A percentile compares a stretch with the other conserved stretches of the same genome.
Conservation (phyloP, 2,329 filamentous ascomycete genomes). For the Fusarium miscanthi region DNA sequence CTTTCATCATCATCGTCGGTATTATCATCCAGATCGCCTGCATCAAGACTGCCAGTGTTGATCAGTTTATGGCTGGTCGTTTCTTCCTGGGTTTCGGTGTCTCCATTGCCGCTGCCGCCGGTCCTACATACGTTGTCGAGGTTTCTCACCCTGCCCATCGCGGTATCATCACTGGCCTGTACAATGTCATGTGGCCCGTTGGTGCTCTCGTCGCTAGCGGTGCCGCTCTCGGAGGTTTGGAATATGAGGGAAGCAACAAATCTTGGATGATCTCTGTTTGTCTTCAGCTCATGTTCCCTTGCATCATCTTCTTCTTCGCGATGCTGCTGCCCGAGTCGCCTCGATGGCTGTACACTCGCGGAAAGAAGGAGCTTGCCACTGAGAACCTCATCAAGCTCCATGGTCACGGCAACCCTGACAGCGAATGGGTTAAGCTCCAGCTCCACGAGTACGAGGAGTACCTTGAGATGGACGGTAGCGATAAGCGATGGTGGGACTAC, state of each 20-base stretch:
- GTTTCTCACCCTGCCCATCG: constrained; percentile 59
- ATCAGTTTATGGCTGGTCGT: constrained; percentile 65
- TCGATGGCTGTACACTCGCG: constrained; percentile 55
- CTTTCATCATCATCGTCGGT: constrained; percentile 56
- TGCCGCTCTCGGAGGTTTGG: constrained; percentile 55
- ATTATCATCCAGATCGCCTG: constrained; percentile 58
- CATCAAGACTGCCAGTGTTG: constrained; percentile 35
- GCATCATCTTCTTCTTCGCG: constrained; percentile 46
- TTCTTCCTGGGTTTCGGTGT: constrained; percentile 71
- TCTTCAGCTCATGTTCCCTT: constrained; percentile 55
- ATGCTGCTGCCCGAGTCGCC: constrained; percentile 52
- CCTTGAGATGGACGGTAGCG: constrained; percentile 57
- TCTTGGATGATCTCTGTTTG: constrained; percentile 56
- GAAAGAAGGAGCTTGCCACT: constrained; percentile 44
- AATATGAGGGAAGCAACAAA: constrained; percentile 43
- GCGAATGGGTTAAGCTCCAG: constrained; percentile 50
- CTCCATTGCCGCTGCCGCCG: constrained; percentile 58
- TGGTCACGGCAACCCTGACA: constrained; percentile 54
- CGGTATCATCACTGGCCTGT: constrained; percentile 66
- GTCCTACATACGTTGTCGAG: constrained; percentile 61
- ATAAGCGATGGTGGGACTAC: constrained; percentile 63
- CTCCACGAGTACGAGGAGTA: constrained; percentile 58
- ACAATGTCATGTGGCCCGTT: constrained; percentile 59
- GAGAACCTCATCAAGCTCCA: constrained; percentile 54
- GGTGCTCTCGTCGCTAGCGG: constrained; percentile 61